Evolutionary conservation across 2,329 filamentous ascomycete species (phyloP).

Genomic region (Colletotrichum tropicicola): DNA sequence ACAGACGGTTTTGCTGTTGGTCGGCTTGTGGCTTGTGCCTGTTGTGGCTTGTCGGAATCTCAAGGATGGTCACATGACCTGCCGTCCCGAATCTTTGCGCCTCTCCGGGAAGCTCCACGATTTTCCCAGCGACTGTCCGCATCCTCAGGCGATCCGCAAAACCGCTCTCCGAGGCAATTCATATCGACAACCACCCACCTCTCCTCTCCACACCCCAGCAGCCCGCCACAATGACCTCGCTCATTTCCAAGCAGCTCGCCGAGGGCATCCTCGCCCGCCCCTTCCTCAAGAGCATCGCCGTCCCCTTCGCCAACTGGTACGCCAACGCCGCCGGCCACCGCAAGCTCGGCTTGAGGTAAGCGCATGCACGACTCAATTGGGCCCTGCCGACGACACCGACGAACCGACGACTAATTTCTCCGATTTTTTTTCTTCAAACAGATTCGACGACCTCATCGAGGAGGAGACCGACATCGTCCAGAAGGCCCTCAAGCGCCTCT

Average conservation of each 20-base stretch:
- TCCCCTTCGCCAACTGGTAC: conserved; percentile 90
- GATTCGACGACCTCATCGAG: conserved; percentile 92
- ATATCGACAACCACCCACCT: conserved; percentile 19
- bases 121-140: conserved; percentile 25
- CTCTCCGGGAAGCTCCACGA: conserved; percentile 30
- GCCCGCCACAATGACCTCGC: conserved; percentile 70
- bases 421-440: conserved; percentile 45
- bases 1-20: neutral
- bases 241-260: conserved; percentile 32
- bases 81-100: conserved; percentile 28
- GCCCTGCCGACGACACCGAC: neutral
- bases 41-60: conserved; percentile 12
- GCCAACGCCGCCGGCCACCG: conserved; percentile 89
- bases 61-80: conserved; percentile 26
- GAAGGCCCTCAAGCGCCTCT: conserved; percentile 88
- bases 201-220: conserved; percentile 30
- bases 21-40: neutral
- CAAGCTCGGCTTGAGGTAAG: conserved; percentile 88
- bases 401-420: conserved; percentile 1
- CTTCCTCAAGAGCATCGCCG: conserved; percentile 82
- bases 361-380: conserved; percentile 22
- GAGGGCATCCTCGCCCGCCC: conserved; percentile 75
- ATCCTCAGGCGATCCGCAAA: conserved; percentile 28
- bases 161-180: conserved; percentile 29
- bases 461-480: conserved; percentile 92